Evolutionary conservation across 495 filamentous ascomycete genomes (phyloP), one percentile per base, ranked within the genome.

Genomic region (Neurospora sp.): DNA sequence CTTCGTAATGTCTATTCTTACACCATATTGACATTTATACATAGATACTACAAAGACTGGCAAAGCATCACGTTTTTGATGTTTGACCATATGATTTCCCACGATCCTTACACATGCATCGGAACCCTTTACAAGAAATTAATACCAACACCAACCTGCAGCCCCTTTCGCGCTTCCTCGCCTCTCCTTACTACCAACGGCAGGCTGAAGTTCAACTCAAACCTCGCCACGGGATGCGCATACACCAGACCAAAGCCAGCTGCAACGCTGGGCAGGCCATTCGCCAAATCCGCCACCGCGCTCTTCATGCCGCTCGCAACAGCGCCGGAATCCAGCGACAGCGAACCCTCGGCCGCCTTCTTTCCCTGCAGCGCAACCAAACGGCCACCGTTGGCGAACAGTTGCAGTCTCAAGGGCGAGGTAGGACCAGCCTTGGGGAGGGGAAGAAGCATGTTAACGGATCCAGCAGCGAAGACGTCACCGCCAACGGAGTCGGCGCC

Each of bases 141-240:
- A 75, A 98, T 93, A 37, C 96, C 96, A 40, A 99, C 91, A 14
- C 96, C 96, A 77, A 99, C 89, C 78, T 94, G 91, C 75, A 99
- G 75, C 10, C 96, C 96, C 83, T 99, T 99, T 59, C 96, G 88
- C 20, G 87, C 90, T 76, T 94, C 91, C 82, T 99, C 96, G 12
- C 91, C 93, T 75, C 85, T 88, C 70, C 96, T 86, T 75, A 92
- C 76, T 39, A 95, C 92, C 71, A 99, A 77, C 6, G 96, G 96
- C 66, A 99, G 79, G 73, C 91, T 93, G 79, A 98, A 97, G 78
- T 98, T 98, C 72, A 99, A 82, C 85, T 99, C 96, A 76, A 99
- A 97, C 72, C 96, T 86, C 44, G 95, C 96, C 8, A 93, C 88
- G 0, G 93, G 93, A 80, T 97, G 94, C 31, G 94, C 96, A 81